Percentiles rank a stretch among this genome's conserved stretches.
Conservation (phyloP, 2,329 filamentous ascomycete species). For the Harringtonia lauricola region DNA sequence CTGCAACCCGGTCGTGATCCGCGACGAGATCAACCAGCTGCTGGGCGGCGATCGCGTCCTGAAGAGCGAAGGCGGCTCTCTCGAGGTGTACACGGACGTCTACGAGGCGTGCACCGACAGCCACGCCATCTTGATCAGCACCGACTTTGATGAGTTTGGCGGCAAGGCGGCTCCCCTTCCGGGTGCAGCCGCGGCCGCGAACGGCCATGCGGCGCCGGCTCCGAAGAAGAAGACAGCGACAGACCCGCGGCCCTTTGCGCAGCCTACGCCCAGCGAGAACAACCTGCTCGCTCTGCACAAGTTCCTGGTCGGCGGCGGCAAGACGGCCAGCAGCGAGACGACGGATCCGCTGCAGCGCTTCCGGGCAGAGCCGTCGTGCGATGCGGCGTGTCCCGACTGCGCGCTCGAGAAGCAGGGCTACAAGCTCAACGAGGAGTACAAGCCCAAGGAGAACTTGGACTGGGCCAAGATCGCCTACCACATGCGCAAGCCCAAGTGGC, state of each 20-base stretch:
- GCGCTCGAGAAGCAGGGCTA: constrained; percentile 16
- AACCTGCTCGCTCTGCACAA: constrained; percentile 38
- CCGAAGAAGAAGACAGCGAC: constrained; percentile 20
- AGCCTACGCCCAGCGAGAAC: constrained; percentile 25
- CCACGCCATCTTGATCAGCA: constrained; percentile 42
- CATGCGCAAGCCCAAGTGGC: constrained; percentile 43
- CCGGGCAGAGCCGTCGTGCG: constrained; percentile 32
- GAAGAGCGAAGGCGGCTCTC: constrained; percentile 27
- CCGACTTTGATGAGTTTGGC: constrained; percentile 45
- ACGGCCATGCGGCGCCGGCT: neutral
- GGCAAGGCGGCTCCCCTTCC: constrained; percentile 17
- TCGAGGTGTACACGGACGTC: constrained; percentile 35
- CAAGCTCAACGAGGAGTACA: constrained; percentile 25
- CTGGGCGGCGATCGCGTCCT: constrained; percentile 22
- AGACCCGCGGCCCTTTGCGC: constrained; percentile 36
- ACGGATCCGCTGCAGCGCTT: constrained; percentile 35
- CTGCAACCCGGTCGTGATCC: constrained; percentile 39
- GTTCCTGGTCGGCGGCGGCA: constrained; percentile 23
- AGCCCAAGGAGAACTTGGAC: constrained; percentile 35
- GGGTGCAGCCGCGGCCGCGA: constrained; percentile 15
- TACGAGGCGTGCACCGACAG: constrained; percentile 37
- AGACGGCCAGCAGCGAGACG: constrained; percentile 11
- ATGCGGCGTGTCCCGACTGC: constrained; percentile 38
- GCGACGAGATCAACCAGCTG: constrained; percentile 36
- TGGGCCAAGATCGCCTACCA: constrained; percentile 36